Evolutionary conservation across 768 basidiomycete species (phyloP), one percentile per base, ranked within the genome.

Genomic region (Trametes cingulata): DNA sequence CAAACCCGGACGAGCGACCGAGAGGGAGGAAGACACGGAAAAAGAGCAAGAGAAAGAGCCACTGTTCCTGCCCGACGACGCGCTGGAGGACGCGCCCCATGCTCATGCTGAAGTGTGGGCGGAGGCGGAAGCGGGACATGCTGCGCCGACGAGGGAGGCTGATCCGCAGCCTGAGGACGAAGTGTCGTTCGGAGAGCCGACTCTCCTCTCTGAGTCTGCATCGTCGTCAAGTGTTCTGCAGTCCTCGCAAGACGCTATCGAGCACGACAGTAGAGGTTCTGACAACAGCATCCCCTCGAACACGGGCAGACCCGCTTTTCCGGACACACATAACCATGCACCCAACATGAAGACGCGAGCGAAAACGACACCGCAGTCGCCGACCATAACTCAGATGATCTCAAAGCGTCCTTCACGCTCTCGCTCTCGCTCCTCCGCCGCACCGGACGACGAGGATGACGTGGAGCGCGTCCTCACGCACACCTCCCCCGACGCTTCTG

Each of bases 11-110:
- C 29, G n/a, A n/a, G 29, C 29, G 29, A 10, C 29, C 29, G 29
- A 10, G 49, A 55, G 9, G 35, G 5, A 14, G 22, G 20, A 43
- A 2, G 33, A 36, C 9, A 27, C 14, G 14, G 37, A 24, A 40
- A 27, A 17, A 9, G 12, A 22, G 47, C 19, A 14, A 24, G 37
- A 54, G 19, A 24, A 40, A 27, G 52, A 50, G 15, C 66, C 69
- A 0, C 63, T 70, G 52, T 68, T 70, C 52, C 57, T 67, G 12
- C 57, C 65, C 6, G 69, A 70, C 8, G 65, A 58, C 12, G 49
- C 36, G 22, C 19, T 14, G 10, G 61, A 63, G 2, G 58, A 46
- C 10, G 41, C 36, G 10, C 13, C 22, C 27, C 29, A 39, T 2
- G 27, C 29, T 29, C 19, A 33, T 33, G 29, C 10, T 3, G 39